These are phyloP conservation scores for Taphrina pruni DNA, from an alignment of 1,139 yeast species.

Conservation along the genomic window DNA sequence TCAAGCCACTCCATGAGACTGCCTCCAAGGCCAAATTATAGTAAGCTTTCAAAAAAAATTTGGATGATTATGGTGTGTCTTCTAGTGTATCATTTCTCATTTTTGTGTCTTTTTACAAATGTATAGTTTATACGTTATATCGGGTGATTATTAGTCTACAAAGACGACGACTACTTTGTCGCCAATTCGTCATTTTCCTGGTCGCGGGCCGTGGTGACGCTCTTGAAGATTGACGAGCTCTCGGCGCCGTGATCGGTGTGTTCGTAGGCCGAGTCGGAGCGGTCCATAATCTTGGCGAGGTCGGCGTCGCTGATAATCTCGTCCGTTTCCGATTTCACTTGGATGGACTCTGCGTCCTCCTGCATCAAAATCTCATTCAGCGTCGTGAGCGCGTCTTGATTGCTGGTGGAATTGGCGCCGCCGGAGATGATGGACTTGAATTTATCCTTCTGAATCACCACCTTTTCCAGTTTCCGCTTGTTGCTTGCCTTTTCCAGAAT, in stretches of 20 bases:
- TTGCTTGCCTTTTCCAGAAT: slow-evolving; percentile 76
- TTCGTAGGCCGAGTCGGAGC: slow-evolving; percentile 41
- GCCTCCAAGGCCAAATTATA: slow-evolving; percentile 14
- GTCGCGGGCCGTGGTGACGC: slow-evolving; percentile 32
- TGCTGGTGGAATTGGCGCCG: slow-evolving; percentile 16
- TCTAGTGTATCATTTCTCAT: neutral
- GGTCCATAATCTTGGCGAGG: slow-evolving; percentile 45
- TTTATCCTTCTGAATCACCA: slow-evolving; percentile 84
- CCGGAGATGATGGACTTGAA: slow-evolving; percentile 54
- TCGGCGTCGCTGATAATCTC: slow-evolving; percentile 47
- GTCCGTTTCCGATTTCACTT: slow-evolving; percentile 44
- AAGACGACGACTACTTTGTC: neutral
- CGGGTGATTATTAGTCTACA: neutral
- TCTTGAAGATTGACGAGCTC: slow-evolving; percentile 23
- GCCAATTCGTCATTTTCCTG: slow-evolving; percentile 32
- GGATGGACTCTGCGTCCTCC: slow-evolving; percentile 45
- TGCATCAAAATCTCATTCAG: slow-evolving; percentile 42
- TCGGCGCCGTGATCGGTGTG: slow-evolving; percentile 14
- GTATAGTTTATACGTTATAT: neutral
- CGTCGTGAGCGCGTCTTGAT: slow-evolving; percentile 41
- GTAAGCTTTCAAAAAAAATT: no score
- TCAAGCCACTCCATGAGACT: slow-evolving; percentile 31
- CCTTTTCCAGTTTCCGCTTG: slow-evolving; percentile 77
- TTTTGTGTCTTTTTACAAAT: neutral
- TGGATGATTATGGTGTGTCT: no score